A percentile compares a stretch with the other conserved stretches of the same genome.
These are phyloP conservation scores for Leccinum pallidistipes DNA, from an alignment of 1,284 basidiomycete genomes.

Conservation along the genomic window DNA sequence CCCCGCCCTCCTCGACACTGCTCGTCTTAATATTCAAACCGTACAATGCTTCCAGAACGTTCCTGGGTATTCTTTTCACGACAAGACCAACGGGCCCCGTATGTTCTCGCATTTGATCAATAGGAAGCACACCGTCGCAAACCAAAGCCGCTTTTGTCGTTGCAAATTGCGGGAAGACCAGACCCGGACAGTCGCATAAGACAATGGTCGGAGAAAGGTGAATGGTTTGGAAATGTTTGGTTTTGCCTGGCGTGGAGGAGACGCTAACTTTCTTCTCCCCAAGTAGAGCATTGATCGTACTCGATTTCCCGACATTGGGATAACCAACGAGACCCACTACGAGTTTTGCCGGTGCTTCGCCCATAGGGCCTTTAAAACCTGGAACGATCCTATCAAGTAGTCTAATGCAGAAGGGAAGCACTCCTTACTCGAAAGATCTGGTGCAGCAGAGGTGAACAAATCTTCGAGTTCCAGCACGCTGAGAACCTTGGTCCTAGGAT, in stretches of 20 bases:
- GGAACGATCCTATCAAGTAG: background rate
- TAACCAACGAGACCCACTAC: conserved; percentile 97
- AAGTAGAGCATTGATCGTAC: conserved; percentile 94
- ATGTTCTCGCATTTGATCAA: conserved; percentile 97
- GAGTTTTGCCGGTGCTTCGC: conserved; percentile 66
- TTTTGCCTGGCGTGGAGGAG: conserved; percentile 97
- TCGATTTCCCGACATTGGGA: conserved; percentile 98
- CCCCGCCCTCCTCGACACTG: conserved; percentile 82
- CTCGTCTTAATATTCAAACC: conserved; percentile 77
- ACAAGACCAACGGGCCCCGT: conserved; percentile 86
- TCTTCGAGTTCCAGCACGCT: conserved; percentile 90
- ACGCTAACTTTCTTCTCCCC: conserved; percentile 98
- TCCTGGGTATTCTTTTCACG: conserved; percentile 78
- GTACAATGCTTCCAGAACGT: conserved; percentile 89
- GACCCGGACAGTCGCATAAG: conserved; percentile 98
- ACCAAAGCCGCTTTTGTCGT: conserved; percentile 95
- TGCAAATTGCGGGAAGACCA: conserved; percentile 98
- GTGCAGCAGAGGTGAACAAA: conserved; percentile 78
- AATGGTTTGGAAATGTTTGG: conserved; percentile 99
- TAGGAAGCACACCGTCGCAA: conserved; percentile 96
- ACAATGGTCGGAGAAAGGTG: conserved; percentile 85
- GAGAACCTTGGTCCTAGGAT: conserved; percentile 78
- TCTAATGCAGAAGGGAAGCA: background rate
- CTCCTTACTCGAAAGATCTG: conserved; percentile 66
- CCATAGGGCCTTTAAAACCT: conserved; percentile 71